These are phyloP conservation scores for Syncephalastrum sp. DNA, from an alignment of 371 early-diverging fungal species.

Conservation along the genomic window DNA sequence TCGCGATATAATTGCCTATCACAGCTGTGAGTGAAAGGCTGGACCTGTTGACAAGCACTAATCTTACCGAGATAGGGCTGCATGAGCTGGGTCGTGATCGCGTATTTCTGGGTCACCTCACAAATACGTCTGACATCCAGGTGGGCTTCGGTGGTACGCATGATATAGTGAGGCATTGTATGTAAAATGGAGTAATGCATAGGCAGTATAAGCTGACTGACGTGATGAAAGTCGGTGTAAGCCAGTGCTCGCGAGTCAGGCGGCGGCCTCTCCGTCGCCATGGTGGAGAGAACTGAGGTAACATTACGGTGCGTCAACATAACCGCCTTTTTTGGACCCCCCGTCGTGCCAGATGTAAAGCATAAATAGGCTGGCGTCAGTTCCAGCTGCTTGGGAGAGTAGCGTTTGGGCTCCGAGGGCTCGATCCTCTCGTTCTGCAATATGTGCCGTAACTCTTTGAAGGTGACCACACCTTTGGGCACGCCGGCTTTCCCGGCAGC, in stretches of 20 bases:
- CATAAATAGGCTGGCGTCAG: conserved; percentile 62
- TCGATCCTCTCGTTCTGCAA: too few species aligned
- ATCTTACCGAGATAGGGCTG: conserved; percentile 85
- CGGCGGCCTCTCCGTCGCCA: conserved; percentile 39
- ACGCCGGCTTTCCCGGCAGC: too few species aligned
- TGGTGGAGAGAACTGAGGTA: conserved; percentile 8
- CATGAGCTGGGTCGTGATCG: conserved; percentile 71
- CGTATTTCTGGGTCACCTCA: conserved; percentile 50
- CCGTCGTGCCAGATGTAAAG: conserved; percentile 82
- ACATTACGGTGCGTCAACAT: conserved; percentile 40
- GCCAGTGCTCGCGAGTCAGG: too few species aligned
- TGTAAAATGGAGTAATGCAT: conserved; percentile 26
- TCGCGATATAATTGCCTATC: conserved; percentile 22
- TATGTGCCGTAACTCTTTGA: too few species aligned
- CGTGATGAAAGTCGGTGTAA: conserved; percentile 50
- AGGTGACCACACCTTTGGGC: too few species aligned
- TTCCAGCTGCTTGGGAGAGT: conserved; percentile 23
- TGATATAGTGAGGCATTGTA: conserved; percentile 47
- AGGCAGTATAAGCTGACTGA: conserved; percentile 61
- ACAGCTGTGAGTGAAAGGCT: conserved; percentile 37
- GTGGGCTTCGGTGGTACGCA: conserved; percentile 37
- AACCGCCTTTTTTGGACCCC: conserved; percentile 56
- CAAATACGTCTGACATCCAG: conserved; percentile 66
- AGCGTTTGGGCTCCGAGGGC: conserved; percentile 17
- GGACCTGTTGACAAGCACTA: conserved; percentile 34